Percentiles rank a stretch among this genome's conserved stretches.
Evolutionary conservation across 805 yeast genomes (phyloP).

Genomic region (Candida boleticola): DNA sequence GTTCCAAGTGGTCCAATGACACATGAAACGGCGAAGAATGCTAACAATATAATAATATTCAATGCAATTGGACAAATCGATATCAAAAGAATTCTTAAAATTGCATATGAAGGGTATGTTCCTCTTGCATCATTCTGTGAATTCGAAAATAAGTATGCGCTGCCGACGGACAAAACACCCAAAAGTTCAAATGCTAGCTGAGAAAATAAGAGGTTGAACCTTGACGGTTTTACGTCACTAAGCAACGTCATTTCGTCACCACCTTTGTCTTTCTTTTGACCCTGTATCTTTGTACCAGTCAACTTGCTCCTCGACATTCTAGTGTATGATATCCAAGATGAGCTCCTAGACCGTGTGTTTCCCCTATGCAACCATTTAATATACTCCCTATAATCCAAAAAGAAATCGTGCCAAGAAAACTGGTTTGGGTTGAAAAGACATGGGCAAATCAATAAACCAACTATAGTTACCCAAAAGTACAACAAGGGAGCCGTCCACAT

Average conservation of each 20-base stretch:
- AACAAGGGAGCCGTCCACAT: conserved; percentile 61
- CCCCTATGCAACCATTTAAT: conserved; percentile 54
- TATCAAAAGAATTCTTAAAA: conserved; percentile 43
- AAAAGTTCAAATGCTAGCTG: conserved; percentile 39
- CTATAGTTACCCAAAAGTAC: conserved; percentile 72
- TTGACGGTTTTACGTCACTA: conserved; percentile 50
- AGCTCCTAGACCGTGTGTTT: conserved; percentile 37
- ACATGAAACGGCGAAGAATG: conserved; percentile 44
- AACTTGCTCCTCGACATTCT: conserved; percentile 51
- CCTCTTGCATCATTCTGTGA: conserved; percentile 47
- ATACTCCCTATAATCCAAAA: conserved; percentile 61
- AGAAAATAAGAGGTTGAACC: conserved; percentile 39
- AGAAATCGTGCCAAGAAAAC: conserved; percentile 65
- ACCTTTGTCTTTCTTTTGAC: conserved; percentile 22
- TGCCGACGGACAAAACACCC: conserved; percentile 30
- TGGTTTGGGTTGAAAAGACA: conserved; percentile 78
- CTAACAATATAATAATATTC: conserved; percentile 39
- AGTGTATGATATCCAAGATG: conserved; percentile 48
- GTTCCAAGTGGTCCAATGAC: conserved; percentile 50
- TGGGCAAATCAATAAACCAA: conserved; percentile 68
- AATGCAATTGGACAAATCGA: conserved; percentile 47
- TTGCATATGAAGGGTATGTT: conserved; percentile 35
- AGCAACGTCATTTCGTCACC: conserved; percentile 37
- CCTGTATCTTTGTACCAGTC: conserved; percentile 51
- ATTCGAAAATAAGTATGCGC: conserved; percentile 54